Evolutionary conservation across 768 basidiomycete genomes (phyloP).

Genomic region (Rhizopogon vinicolor): DNA sequence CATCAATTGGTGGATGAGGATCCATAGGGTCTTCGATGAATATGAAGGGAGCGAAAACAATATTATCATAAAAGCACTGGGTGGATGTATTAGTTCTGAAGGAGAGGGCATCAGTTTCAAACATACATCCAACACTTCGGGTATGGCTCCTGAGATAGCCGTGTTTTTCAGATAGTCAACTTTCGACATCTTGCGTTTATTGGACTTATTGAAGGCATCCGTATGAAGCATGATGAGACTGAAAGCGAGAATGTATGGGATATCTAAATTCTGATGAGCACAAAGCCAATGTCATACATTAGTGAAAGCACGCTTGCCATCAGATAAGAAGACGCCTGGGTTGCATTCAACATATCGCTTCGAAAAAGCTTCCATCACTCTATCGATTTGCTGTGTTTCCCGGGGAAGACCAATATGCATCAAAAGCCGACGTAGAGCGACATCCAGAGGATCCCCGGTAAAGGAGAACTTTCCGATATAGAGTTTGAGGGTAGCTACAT

Average conservation of each 20-base stretch:
- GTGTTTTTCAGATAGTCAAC: constrained; percentile 93
- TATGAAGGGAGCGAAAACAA: constrained; percentile 92
- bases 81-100: neutral
- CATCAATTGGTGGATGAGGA: constrained; percentile 45
- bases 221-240: constrained; percentile 99
- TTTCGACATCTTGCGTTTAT: constrained; percentile 97
- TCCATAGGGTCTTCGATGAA: constrained; percentile 91
- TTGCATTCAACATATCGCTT: constrained; percentile 81
- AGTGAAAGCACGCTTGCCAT: constrained; percentile 45
- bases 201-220: constrained; percentile 96
- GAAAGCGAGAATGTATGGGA: constrained; percentile 94
- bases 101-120: neutral
- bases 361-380: constrained; percentile 95
- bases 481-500: constrained; percentile 59
- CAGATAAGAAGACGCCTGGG: constrained; percentile 68
- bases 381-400: constrained; percentile 98
- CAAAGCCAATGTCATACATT: neutral
- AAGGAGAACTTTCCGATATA: constrained; percentile 83
- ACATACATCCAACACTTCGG: constrained; percentile 83
- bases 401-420: constrained; percentile 90
- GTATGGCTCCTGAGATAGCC: constrained; percentile 73
- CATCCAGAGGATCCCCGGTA: constrained; percentile 75
- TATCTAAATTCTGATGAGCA: constrained; percentile 45
- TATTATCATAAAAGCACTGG: constrained; percentile 95
- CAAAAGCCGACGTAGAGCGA: constrained; percentile 83